Conservation (phyloP, 2,329 filamentous ascomycete genomes). For the Microdochium bolleyi region DNA sequence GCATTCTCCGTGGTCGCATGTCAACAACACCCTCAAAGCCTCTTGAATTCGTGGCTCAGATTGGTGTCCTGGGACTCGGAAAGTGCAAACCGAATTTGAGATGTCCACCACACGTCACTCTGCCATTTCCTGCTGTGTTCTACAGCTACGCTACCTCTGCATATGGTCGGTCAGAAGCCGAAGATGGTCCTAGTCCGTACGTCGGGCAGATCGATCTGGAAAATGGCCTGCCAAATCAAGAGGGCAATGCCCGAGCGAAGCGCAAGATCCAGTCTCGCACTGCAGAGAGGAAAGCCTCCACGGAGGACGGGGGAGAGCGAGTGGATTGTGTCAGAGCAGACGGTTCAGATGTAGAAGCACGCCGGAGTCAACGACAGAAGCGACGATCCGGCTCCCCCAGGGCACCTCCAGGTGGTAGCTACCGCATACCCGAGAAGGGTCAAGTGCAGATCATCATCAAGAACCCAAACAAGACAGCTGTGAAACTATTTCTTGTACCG, state of each 20-base stretch:
- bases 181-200: slow-evolving; percentile 91
- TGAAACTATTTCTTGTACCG: slow-evolving; percentile 89
- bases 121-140: slow-evolving; percentile 91
- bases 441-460: slow-evolving; percentile 97
- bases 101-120: slow-evolving; percentile 82
- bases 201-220: slow-evolving; percentile 90
- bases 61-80: slow-evolving; percentile 83
- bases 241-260: slow-evolving; percentile 37
- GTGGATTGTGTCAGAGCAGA: slow-evolving; percentile 7
- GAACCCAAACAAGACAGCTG: slow-evolving; percentile 96
- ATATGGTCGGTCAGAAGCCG: slow-evolving; percentile 53
- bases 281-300: slow-evolving; percentile 23
- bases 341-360: slow-evolving; percentile 20
- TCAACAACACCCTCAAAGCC: slow-evolving; percentile 91
- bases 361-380: slow-evolving; percentile 29
- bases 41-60: slow-evolving; percentile 87
- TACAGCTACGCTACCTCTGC: slow-evolving; percentile 78
- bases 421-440: slow-evolving; percentile 87
- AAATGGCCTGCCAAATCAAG: slow-evolving; percentile 56
- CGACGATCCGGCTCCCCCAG: slow-evolving; percentile 52
- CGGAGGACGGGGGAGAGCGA: slow-evolving; percentile 16
- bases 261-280: slow-evolving; percentile 39
- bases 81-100: slow-evolving; percentile 79
- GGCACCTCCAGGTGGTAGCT: slow-evolving; percentile 78
- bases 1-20: slow-evolving; percentile 90